These are phyloP conservation scores for Syzygium grande DNA, from an alignment of 345 rosid species.

Conservation along the genomic window DNA sequence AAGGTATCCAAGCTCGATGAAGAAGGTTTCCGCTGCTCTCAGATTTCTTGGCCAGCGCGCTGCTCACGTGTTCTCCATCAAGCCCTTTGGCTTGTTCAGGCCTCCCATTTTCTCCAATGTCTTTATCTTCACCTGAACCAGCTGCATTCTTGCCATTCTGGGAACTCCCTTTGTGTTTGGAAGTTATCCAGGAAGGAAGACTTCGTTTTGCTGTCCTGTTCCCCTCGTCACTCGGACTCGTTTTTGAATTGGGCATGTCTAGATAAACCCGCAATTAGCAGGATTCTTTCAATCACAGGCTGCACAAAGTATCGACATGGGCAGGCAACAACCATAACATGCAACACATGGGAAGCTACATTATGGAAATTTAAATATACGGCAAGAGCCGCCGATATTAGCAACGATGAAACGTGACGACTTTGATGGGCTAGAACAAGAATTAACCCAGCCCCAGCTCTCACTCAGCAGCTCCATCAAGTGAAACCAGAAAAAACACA, in stretches of 20 bases:
- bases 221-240: slow-evolving; percentile 7
- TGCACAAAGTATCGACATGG: neutral
- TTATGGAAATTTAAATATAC: neutral
- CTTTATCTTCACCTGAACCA: neutral
- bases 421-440: neutral
- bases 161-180: slow-evolving; percentile 19
- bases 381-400: neutral
- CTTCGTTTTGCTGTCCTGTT: slow-evolving; percentile 37
- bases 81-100: neutral
- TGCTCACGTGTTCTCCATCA: neutral
- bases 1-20: slow-evolving; percentile 24
- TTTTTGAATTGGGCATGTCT: slow-evolving; percentile 30
- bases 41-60: neutral
- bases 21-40: slow-evolving; percentile 1
- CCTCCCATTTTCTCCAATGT: neutral
- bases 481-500: neutral
- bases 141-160: slow-evolving; percentile 1
- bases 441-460: neutral
- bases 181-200: slow-evolving; percentile 86
- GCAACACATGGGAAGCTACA: neutral
- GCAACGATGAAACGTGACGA: neutral
- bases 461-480: neutral
- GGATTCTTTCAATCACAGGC: neutral
- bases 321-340: neutral
- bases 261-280: neutral